These are phyloP conservation scores for Phytophthora hibernalis DNA, from an alignment of 352 stramenopile genomes.

Conservation along the genomic window DNA sequence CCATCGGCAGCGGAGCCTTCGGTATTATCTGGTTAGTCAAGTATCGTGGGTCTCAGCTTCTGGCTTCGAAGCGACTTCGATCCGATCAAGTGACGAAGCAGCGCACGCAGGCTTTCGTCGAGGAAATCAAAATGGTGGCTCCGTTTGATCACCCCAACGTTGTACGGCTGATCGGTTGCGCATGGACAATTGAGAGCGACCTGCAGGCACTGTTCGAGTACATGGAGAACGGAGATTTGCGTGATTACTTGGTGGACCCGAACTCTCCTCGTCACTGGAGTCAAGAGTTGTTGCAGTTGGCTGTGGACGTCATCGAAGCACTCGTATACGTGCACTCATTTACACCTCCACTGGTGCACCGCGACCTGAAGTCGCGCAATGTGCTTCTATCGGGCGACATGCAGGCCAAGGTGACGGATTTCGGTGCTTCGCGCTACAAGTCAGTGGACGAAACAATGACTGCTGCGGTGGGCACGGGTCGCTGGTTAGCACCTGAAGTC, in stretches of 20 bases:
- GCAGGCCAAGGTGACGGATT: slow-evolving; percentile 70
- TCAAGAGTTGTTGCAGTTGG: slow-evolving; percentile 58
- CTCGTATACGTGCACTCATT: slow-evolving; percentile 73
- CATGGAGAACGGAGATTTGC: slow-evolving; percentile 65
- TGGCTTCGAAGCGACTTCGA: slow-evolving; percentile 63
- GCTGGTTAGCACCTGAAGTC: slow-evolving; percentile 69
- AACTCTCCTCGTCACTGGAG: slow-evolving; percentile 39
- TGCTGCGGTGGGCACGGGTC: slow-evolving; percentile 48
- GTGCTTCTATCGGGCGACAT: slow-evolving; percentile 49
- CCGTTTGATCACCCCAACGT: slow-evolving; percentile 70
- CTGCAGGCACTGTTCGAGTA: slow-evolving; percentile 76
- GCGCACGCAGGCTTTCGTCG: slow-evolving; percentile 57
- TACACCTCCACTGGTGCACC: slow-evolving; percentile 57
- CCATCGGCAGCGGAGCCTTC: slow-evolving; percentile 56
- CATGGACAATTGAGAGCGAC: slow-evolving; percentile 63
- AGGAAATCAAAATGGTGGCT: slow-evolving; percentile 76
- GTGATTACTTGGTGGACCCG: slow-evolving; percentile 44
- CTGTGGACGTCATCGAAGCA: slow-evolving; percentile 57
- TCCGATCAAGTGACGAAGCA: slow-evolving; percentile 50
- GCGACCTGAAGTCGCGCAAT: slow-evolving; percentile 70
- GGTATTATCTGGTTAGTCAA: slow-evolving; percentile 56
- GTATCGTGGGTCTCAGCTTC: slow-evolving; percentile 44
- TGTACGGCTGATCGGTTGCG: slow-evolving; percentile 68
- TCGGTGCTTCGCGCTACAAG: slow-evolving; percentile 56
- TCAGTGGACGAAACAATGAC: slow-evolving; percentile 63